These are phyloP conservation scores for Persicaria tinctoria DNA, from an alignment of 148 eudicot species.

Conservation along the genomic window DNA sequence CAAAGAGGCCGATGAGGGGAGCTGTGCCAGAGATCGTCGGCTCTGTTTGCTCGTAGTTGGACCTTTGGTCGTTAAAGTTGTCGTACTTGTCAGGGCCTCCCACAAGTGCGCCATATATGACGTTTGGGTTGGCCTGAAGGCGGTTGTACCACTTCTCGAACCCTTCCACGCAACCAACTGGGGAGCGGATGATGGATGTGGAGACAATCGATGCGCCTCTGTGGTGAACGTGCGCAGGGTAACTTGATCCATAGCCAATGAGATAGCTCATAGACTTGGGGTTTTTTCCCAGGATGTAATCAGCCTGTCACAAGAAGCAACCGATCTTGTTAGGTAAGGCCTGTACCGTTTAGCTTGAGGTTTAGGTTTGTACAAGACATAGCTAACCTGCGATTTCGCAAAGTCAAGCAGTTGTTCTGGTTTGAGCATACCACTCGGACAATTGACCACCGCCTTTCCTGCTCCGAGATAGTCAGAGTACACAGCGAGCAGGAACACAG, in stretches of 20 bases:
- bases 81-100: constrained; percentile 69
- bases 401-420: constrained; percentile 37
- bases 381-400: constrained; percentile 65
- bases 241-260: constrained; percentile 66
- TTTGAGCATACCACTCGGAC: constrained; percentile 23
- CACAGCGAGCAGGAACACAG: constrained; percentile 31
- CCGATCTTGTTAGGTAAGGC: not conserved
- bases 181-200: constrained; percentile 24
- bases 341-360: too few species aligned
- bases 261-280: constrained; percentile 78
- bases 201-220: constrained; percentile 75
- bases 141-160: constrained; percentile 69
- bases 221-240: constrained; percentile 76
- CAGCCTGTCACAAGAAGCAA: constrained; percentile 37
- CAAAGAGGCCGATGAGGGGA: constrained; percentile 76
- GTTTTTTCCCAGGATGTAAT: constrained; percentile 81
- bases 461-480: constrained; percentile 34
- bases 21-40: constrained; percentile 68
- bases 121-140: constrained; percentile 47
- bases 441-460: constrained; percentile 21
- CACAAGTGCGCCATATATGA: constrained; percentile 60
- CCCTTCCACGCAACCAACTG: constrained; percentile 65
- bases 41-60: constrained; percentile 73
- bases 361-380: not conserved
- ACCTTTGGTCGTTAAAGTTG: constrained; percentile 44